Evolutionary conservation across 306 rosid species (phyloP).

Genomic region (Geum urbanum): DNA sequence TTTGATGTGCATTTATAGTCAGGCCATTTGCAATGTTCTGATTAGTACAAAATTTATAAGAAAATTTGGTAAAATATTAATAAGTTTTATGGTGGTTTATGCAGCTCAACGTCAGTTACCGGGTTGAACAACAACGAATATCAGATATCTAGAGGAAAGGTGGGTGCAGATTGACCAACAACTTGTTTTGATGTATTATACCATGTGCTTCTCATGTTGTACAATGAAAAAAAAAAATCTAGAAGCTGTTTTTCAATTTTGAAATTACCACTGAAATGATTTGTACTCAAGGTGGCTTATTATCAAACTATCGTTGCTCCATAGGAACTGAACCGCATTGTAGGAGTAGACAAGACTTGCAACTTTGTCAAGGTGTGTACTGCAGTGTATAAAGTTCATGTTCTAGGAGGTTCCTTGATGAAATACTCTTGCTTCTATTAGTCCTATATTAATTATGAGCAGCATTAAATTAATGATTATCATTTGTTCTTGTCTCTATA

Average conservation of each 20-base stretch:
- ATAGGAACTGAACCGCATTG: constrained; percentile 62
- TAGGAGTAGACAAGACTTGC: constrained; percentile 69
- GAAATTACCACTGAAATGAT: background rate
- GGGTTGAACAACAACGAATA: constrained; percentile 97
- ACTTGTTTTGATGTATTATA: background rate
- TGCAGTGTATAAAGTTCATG: constrained; percentile 18
- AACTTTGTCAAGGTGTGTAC: constrained; percentile 70
- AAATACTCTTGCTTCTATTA: background rate
- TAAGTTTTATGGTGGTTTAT: background rate
- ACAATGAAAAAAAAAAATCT: background rate
- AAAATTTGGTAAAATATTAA: background rate
- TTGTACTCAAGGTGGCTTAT: constrained; percentile 10
- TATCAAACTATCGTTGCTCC: constrained; percentile 19
- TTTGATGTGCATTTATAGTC: background rate
- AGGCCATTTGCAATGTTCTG: background rate
- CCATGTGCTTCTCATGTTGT: constrained; percentile 6
- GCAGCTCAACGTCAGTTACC: constrained; percentile 65
- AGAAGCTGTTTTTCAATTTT: background rate
- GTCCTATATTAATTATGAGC: background rate
- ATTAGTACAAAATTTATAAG: background rate
- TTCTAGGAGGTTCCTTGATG: constrained; percentile 13
- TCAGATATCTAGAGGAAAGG: constrained; percentile 90
- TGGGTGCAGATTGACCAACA: constrained; percentile 10
- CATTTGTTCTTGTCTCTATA: constrained; percentile 17
- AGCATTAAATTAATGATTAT: background rate